Base-by-base conservation (phyloP, 2,329 filamentous ascomycete genomes). In the Trichoderma lentiforme region DNA sequence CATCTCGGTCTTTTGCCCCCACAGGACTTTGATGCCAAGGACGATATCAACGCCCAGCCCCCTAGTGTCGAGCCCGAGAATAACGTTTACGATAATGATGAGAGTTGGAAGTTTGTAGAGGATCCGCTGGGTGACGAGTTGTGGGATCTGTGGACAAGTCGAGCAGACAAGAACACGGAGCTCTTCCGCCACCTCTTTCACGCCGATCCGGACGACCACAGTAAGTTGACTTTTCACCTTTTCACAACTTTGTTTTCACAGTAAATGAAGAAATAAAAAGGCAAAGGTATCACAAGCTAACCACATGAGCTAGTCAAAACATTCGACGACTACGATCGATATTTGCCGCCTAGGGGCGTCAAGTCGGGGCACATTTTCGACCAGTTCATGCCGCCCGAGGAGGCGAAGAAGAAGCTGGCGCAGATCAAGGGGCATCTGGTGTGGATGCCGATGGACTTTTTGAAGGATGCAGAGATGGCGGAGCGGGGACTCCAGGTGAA, bases 381-480 rank as follows among this genome's bases (percentile, higher is more conserved):
- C 79, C 89, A 89, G 72, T 93, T 92, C 81, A 87, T 92, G 80
- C 91, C 92, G 0, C 88, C 90, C 0, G 85, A 90, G 28, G 91
- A 97, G 70, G 90, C 96, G 7, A 87, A 93, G 18, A 81, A 86
- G 75, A 94, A 95, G 80, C 84, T 98, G 64, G 90, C 94, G 76
- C 86, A 91, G 78, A 89, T 98, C 75, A 91, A 90, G 82, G 95
- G 95, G 0, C 95, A 98, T 83, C 81, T 98, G 53, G 95, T 98
- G 7, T 97, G 93, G 93, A 95, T 97, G 91, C 94, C 94, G n/a
- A 81, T 98, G 77, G 89, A 94, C 60, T 98, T 97, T 79, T 82
- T 98, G 78, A 86, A 88, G 77, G 90, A 97, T 74, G 94, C 91
- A 0, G 87, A 93, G 76, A 97, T 98, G 94, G 95, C 95, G 0